phyloP scores from a whole-genome alignment of 176 grass and related monocot genomes.

The maize (Zea mays) region DNA sequence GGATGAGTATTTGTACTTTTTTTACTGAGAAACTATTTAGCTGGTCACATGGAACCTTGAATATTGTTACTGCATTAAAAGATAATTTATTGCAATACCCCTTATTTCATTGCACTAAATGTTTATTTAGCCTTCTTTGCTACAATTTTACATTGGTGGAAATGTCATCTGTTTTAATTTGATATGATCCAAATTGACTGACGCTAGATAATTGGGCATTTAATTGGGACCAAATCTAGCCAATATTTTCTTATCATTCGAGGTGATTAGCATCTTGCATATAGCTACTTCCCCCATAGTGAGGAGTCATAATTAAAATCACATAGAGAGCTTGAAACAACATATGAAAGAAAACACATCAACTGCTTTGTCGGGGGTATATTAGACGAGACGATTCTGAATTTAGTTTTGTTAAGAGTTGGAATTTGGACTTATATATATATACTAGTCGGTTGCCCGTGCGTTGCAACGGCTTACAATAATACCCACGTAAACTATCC shows the following conservation, averaged over 20 bases:
- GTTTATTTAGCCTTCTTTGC: not conserved
- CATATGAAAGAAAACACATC: conserved; percentile 35
- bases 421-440: not conserved
- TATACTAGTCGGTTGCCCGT: too few relatives aligned
- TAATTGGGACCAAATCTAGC: conserved; percentile 11
- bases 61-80: conserved; percentile 8
- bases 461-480: too few relatives aligned
- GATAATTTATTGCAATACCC: not conserved
- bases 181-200: not conserved
- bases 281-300: not conserved
- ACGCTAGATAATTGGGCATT: conserved; percentile 4
- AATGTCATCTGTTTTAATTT: conserved; percentile 17
- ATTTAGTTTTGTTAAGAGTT: conserved; percentile 27
- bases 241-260: conserved; percentile 7
- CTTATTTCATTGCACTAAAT: conserved; percentile 1
- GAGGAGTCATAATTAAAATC: conserved; percentile 13
- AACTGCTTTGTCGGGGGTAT: conserved; percentile 31
- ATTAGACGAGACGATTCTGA: conserved; percentile 19
- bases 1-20: not conserved
- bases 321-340: conserved; percentile 13
- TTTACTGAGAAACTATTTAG: conserved; percentile 1
- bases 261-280: conserved; percentile 26
- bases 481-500: too few relatives aligned
- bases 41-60: conserved; percentile 13
- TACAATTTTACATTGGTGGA: conserved; percentile 12